Evolutionary conservation across 345 rosid genomes (phyloP).

Genomic region (Cardiospermum halicacabum): DNA sequence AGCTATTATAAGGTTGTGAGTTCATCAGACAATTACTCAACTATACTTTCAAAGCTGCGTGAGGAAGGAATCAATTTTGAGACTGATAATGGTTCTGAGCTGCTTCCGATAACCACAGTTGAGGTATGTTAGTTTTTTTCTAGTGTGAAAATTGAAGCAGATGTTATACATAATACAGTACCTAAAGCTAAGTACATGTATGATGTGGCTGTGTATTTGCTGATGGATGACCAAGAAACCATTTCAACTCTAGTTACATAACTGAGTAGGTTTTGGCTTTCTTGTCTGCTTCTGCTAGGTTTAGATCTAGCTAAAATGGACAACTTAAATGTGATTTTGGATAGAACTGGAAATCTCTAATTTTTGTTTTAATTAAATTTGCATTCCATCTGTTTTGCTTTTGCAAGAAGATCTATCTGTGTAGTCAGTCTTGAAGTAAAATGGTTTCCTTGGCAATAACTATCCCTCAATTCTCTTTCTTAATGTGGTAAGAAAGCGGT

Average conservation of each 20-base stretch:
- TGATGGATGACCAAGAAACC: neutral
- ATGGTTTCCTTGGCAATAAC: neutral
- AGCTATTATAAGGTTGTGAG: conserved; percentile 84
- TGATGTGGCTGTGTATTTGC: too few species aligned
- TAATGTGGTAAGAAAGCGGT: neutral
- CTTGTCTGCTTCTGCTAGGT: neutral
- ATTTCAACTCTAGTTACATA: neutral
- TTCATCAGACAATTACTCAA: conserved; percentile 60
- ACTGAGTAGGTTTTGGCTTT: neutral
- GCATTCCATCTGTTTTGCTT: neutral
- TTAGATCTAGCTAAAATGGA: neutral
- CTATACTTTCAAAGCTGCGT: conserved; percentile 56
- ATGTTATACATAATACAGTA: neutral
- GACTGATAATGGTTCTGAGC: conserved; percentile 91
- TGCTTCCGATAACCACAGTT: conserved; percentile 60
- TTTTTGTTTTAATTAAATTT: neutral
- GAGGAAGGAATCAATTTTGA: conserved; percentile 76
- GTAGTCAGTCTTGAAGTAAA: neutral
- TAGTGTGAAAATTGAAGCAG: neutral
- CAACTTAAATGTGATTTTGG: neutral
- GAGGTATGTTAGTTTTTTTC: conserved; percentile 45
- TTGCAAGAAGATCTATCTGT: neutral
- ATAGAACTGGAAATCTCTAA: neutral
- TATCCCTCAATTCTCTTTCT: conserved; percentile 13
- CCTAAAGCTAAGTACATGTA: neutral